Evolutionary conservation across 192 early-diverging fungal genomes (phyloP), one percentile per base, ranked within the genome.

Genomic region (Lobosporangium transversale): DNA sequence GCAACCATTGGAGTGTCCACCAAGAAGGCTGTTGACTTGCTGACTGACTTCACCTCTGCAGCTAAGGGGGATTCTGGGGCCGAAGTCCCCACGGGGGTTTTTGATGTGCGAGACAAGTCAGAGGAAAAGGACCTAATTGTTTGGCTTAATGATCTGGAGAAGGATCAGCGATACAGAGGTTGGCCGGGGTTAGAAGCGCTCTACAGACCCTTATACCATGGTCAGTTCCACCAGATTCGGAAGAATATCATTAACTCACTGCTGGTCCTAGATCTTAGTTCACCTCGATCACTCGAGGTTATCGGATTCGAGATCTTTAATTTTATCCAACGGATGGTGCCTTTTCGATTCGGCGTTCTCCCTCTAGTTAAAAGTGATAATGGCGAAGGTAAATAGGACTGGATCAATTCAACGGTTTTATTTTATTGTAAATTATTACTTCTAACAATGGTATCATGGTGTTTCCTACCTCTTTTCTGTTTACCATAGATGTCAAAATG

Each of bases 141-240:
- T 23, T 99, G 97, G 97, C 84, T 90, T 75, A 99, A 98, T 73
- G 92, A 99, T 76, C 78, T 99, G 21, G 95, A 94, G 62, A 90
- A 82, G 18, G 97, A 99, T 64, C 45, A 58, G 0, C 84, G 89
- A 15, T 99, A 98, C 76, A 59, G 78, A 2, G 49, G 65, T 27
- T 97, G 92, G 92, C 30, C 65, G 7, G 48, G n/a, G 20, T 24
- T 67, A 14, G 32, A 49, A 31, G 58, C 86, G 84, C 58, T 97
- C 4, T 40, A 88, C 40, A 89, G 83, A 24, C 89, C 93, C 5
- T 37, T 66, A 0, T 90, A 83, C 48, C 84, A 88, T 1, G 89
- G 92, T 2, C 92, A 94, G 80, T 71, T 97, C 40, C 86, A 89
- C 54, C 86, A 86, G 24, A 44, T 98, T 29, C 83, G 89, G n/a